These are phyloP conservation scores for Pseudocercospora vitis DNA, from an alignment of 2,329 filamentous ascomycete genomes.

Conservation along the genomic window DNA sequence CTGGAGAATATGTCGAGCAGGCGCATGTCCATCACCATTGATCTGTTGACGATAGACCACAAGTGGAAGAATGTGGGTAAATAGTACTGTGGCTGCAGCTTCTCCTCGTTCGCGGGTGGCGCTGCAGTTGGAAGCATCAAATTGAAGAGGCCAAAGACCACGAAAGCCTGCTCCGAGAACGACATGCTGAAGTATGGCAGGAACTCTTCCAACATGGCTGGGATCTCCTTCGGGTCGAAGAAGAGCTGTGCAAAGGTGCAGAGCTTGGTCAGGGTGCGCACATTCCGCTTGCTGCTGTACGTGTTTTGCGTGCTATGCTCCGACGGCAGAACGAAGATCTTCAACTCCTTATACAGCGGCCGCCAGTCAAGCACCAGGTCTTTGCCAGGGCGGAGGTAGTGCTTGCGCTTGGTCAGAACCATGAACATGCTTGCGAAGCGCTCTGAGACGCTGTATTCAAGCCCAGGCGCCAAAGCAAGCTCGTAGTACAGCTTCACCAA, in stretches of 20 bases:
- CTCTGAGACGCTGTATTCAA: conserved; percentile 79
- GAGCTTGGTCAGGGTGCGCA: conserved; percentile 78
- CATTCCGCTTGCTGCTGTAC: conserved; percentile 58
- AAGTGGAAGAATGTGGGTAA: conserved; percentile 94
- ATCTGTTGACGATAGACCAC: conserved; percentile 90
- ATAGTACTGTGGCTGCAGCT: conserved; percentile 84
- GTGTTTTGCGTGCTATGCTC: conserved; percentile 69
- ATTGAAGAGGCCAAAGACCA: conserved; percentile 85
- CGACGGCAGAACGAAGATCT: conserved; percentile 80
- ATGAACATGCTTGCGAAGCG: conserved; percentile 97
- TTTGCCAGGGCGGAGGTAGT: conserved; percentile 86
- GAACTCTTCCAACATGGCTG: conserved; percentile 61
- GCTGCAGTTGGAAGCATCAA: conserved; percentile 82
- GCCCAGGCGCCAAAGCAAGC: conserved; percentile 82
- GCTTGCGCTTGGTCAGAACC: conserved; percentile 93
- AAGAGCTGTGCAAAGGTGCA: conserved; percentile 88
- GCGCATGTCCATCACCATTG: conserved; percentile 79
- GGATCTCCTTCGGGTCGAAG: conserved; percentile 84
- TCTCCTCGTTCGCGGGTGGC: conserved; percentile 66
- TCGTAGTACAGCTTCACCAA: conserved; percentile 93
- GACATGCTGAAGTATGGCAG: conserved; percentile 79
- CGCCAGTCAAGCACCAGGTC: conserved; percentile 93
- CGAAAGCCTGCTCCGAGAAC: conserved; percentile 86
- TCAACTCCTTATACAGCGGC: conserved; percentile 88
- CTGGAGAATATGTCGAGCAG: conserved; percentile 90